Evolutionary conservation across 768 basidiomycete species (phyloP), one percentile per base, ranked within the genome.

Genomic region (Psilocybe cubensis): DNA sequence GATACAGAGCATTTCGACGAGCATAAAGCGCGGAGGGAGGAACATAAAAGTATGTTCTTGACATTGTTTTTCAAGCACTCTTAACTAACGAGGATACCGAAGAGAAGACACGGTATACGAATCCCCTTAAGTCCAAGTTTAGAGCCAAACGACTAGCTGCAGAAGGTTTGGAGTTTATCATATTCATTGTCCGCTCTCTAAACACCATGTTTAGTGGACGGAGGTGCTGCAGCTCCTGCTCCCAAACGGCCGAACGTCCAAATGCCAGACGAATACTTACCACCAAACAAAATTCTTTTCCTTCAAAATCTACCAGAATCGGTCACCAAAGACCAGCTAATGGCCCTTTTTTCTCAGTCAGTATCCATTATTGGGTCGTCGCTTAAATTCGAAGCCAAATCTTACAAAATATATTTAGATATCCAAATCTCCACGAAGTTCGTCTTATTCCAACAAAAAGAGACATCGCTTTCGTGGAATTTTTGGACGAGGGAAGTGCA

Each of bases 241-340:
- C 74, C 90, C 18, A 92, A 87, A 73, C 84, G 91, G 41, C 91
- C 91, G 21, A 86, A 87, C 63, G 90, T 97, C 58, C 93, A 96
- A 71, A 97, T 98, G 94, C 96, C 96, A 38, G 97, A 99, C 88
- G 97, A 99, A 73, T 98, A 98, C 73, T 85, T 99, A 6, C 97
- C 97, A 1, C 96, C 97, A 35, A 99, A 99, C 89, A 95, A 96
- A 73, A 96, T 98, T 74, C 83, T 99, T 50, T 99, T 99, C 84
- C 72, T 99, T 62, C 97, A 99, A 75, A 98, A 98, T 70, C 80
- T 99, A 21, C 95, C 96, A 18, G 94, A 97, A 69, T 89, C 74
- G 40, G 94, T 95, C 62, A 94, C 90, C 53, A 95, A 96, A 69
- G 96, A 97, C 52, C 89, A 92, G 68, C 88, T 99, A 59, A 85